phyloP scores from a whole-genome alignment of 306 rosid species.

The Begonia fuchsioides region DNA sequence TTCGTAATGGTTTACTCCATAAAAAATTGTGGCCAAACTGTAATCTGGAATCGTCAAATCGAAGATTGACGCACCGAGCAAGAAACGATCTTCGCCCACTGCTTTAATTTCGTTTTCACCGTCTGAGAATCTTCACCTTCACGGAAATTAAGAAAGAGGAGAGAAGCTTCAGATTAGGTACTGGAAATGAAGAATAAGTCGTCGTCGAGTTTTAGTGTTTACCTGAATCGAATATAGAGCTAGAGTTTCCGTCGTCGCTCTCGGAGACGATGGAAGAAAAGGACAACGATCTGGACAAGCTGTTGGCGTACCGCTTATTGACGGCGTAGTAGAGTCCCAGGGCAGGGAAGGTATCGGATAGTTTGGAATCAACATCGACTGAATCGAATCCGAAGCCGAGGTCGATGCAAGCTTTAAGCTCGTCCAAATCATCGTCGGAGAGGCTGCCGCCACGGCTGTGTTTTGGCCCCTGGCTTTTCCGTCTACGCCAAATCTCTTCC shows the following conservation, averaged over 20 bases:
- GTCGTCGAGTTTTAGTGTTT: not conserved
- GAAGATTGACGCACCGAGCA: slow-evolving; percentile 67
- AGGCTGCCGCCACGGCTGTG: slow-evolving; percentile 64
- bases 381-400: slow-evolving; percentile 78
- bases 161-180: not conserved
- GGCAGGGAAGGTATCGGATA: slow-evolving; percentile 76
- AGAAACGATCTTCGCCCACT: slow-evolving; percentile 98
- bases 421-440: slow-evolving; percentile 74
- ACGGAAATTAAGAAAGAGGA: not conserved
- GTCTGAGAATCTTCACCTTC: slow-evolving; percentile 70
- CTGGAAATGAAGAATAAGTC: not conserved
- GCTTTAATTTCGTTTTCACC: slow-evolving; percentile 71
- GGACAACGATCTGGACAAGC: slow-evolving; percentile 18
- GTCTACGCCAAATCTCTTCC: slow-evolving; percentile 84
- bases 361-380: slow-evolving; percentile 41
- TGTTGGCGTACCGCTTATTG: slow-evolving; percentile 39
- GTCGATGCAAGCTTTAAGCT: slow-evolving; percentile 85
- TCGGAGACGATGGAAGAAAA: slow-evolving; percentile 38
- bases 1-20: no score
- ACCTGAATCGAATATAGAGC: not conserved
- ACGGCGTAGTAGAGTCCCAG: slow-evolving; percentile 70
- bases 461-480: slow-evolving; percentile 42
- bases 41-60: not conserved
- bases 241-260: slow-evolving; percentile 15
- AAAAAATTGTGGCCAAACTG: no score